phyloP scores from a whole-genome alignment of 176 grass and related monocot species.

The Carex cristatella region DNA sequence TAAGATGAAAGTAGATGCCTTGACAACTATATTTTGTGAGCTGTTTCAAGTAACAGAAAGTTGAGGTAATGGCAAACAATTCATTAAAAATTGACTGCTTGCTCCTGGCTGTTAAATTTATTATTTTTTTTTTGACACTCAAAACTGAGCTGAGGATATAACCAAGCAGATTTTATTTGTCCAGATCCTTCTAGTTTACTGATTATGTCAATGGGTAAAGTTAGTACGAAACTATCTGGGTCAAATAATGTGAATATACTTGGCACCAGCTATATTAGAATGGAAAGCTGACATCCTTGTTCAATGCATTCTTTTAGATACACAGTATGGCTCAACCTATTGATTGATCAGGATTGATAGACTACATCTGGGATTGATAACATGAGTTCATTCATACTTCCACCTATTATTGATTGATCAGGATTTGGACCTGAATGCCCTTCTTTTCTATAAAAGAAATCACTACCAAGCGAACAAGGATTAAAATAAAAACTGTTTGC shows the following conservation, averaged over 20 bases:
- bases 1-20: neutral
- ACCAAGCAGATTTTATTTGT: neutral
- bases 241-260: neutral
- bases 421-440: neutral
- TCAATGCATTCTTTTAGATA: neutral
- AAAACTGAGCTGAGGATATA: neutral
- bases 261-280: neutral
- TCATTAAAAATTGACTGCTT: neutral
- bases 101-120: neutral
- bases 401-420: neutral
- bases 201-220: neutral
- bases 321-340: neutral
- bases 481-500: neutral
- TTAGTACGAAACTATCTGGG: neutral
- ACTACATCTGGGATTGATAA: neutral
- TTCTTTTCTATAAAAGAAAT: neutral
- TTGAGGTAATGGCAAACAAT: neutral
- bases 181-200: neutral
- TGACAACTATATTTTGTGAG: neutral
- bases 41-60: neutral
- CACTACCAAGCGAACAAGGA: neutral
- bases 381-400: neutral
- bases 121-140: neutral
- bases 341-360: neutral
- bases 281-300: neutral